Evolutionary conservation across 2,329 filamentous ascomycete genomes (phyloP), one percentile per base, ranked within the genome.

Genomic region (Monosporascus sp.): DNA sequence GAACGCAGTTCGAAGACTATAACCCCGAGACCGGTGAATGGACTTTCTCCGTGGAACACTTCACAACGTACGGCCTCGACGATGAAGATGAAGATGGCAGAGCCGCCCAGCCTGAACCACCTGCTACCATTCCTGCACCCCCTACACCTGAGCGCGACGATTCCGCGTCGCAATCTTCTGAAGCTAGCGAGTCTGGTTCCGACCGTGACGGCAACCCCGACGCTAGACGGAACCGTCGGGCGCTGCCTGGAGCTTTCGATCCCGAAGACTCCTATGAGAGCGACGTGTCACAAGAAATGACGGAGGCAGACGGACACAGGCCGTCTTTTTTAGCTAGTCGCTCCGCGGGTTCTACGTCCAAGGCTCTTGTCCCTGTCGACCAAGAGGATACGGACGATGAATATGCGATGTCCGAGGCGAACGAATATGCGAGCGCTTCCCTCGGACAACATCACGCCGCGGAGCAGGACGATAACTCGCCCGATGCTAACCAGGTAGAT

Each of bases 31-130:
- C 85, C 50, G 94, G 93, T 50, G 81, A 89, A 47, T 99, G 95
- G 95, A 82, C 83, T 15, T 99, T 99, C 74, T 84, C 78, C 9
- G 94, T 99, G n/a, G 85, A 93, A 64, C 94, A 99, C 70, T 99
- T 95, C 70, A 97, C 93, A 1, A 96, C 91, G 1, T 99, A 99
- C 66, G 92, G 89, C 41, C 79, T 97, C 51, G 88, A 93, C 58
- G 90, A 89, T 31, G 79, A 89, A 41, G 82, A 85, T 50, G 89
- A 91, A 27, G 86, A 89, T 49, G 84, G 82, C 7, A 79, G 86
- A 47, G 77, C 77, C 4, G 7, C 7, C 7, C 83, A 83, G 61
- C 76, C 78, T 56, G 72, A 62, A 11, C 39, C 63, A 56, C 61
- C 60, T 52, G 60, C 52, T 53, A 65, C 49, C 51, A 56, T 60